Percentiles rank a stretch among this genome's conserved stretches.
Evolutionary conservation across 371 early-diverging fungal species (phyloP).

Genomic region (Dinochytrium kinnereticum): DNA sequence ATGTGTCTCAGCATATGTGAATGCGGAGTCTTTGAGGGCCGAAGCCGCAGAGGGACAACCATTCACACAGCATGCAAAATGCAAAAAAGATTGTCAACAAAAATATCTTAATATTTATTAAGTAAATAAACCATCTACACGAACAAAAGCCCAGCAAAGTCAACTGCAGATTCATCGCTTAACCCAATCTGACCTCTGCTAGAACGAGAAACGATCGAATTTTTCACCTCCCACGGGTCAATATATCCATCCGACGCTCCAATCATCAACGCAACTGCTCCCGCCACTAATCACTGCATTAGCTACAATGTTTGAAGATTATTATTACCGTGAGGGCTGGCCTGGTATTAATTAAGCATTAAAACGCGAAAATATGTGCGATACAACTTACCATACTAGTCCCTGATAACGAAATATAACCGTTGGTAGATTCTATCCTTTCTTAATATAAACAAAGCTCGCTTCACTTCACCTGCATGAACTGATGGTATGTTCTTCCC

Average conservation of each 20-base stretch:
- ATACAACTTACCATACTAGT: conserved; percentile 27
- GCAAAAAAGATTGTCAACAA: neutral
- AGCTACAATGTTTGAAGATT: too few relatives aligned
- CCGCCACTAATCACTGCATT: neutral
- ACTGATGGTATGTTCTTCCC: conserved; percentile 17
- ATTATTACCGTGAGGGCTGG: conserved; percentile 1
- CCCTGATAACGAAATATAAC: conserved; percentile 8
- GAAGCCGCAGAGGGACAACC: neutral
- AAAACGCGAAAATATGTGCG: neutral
- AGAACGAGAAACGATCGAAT: neutral
- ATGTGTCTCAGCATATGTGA: neutral
- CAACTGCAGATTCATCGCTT: neutral
- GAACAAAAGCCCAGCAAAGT: neutral
- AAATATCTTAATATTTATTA: neutral
- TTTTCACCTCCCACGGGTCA: conserved; percentile 2
- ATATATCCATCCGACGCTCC: neutral
- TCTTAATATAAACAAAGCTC: neutral
- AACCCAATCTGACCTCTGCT: neutral
- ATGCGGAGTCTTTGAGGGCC: neutral
- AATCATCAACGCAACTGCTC: neutral
- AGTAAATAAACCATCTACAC: neutral
- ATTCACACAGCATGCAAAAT: neutral
- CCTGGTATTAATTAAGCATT: neutral
- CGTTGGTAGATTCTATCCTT: conserved; percentile 14
- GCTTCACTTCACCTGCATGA: conserved; percentile 1